Evolutionary conservation across 2,329 filamentous ascomycete species (phyloP), one percentile per base, ranked within the genome.

Genomic region (Scorias spongiosa): DNA sequence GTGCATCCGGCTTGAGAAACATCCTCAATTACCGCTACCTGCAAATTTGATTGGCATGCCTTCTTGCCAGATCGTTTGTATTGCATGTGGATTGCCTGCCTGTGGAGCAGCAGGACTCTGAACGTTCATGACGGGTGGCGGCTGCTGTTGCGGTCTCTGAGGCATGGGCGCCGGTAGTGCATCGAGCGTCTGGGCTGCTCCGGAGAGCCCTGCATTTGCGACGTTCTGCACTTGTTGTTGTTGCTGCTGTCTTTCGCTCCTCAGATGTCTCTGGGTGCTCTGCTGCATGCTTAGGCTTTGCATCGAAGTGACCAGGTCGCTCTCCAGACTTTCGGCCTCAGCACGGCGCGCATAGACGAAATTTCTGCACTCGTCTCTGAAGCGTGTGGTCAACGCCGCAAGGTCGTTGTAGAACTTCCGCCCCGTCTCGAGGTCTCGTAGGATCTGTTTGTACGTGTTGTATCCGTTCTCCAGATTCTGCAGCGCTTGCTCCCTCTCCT

Each of bases 381-480:
- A 96, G 9, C 80, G 72, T 32, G 78, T 81, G 1, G 94, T 84
- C 49, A 96, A 87, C 63, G 82, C 84, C 40, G 83, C 84, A 4
- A 98, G 72, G 57, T 96, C 88, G 53, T 98, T 98, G 67, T 96
- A 98, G 60, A 98, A 98, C 60, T 91, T 95, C 43, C 89, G 73
- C 1, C 86, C 91, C 0, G 83, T 84, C 51, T 96, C 89, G 2
- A 95, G 72, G 57, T 96, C 94, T 51, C 77, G 84, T 45, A 94
- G 78, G 45, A 96, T 85, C 61, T 98, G 89, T 65, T 94, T 94
- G 68, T 96, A 96, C 64, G 89, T 93, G 63, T 87, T 79, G 60
- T 93, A 96, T 1, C 86, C 89, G 50, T 84, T 87, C 61, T 96
- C 89, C 9, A 98, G 69, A 48, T 75, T 78, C 63, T 98, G 91